Percentiles rank a stretch among this genome's conserved stretches.
Evolutionary conservation across 495 filamentous ascomycete species (phyloP).

Genomic region (Bathelium albidoporum): DNA sequence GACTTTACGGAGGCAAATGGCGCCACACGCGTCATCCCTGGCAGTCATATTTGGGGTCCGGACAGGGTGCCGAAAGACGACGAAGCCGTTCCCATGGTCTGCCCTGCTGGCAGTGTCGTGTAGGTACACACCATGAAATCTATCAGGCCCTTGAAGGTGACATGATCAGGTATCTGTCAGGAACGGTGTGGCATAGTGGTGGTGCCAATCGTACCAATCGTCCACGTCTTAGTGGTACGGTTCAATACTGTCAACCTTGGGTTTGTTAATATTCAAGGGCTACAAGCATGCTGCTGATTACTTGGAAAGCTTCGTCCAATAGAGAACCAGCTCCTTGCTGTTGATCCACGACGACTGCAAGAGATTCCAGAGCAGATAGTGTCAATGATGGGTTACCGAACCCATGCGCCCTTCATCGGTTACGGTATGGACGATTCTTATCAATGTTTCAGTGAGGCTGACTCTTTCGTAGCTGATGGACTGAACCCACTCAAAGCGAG

Average conservation of each 20-base stretch:
- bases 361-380: slow-evolving; percentile 10
- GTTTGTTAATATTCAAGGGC: background rate
- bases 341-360: slow-evolving; percentile 9
- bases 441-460: background rate
- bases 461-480: slow-evolving; percentile 7
- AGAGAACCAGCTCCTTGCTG: slow-evolving; percentile 27
- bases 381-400: slow-evolving; percentile 10
- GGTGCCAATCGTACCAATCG: slow-evolving; percentile 2
- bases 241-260: slow-evolving; percentile 31
- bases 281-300: background rate
- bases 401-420: slow-evolving; percentile 8
- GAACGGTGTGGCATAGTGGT: slow-evolving; percentile 6
- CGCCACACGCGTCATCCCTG: slow-evolving; percentile 7
- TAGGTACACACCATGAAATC: background rate
- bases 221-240: slow-evolving; percentile 20
- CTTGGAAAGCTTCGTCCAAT: slow-evolving; percentile 21
- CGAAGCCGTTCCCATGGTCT: slow-evolving; percentile 4
- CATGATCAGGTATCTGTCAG: background rate
- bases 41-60: slow-evolving; percentile 7
- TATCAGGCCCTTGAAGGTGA: background rate
- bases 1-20: slow-evolving; percentile 20
- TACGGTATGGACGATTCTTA: background rate
- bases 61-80: background rate
- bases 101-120: slow-evolving; percentile 9
- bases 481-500: slow-evolving; percentile 7